Base-by-base conservation (phyloP, 2,329 filamentous ascomycete genomes). In the Graphilbum fragrans region DNA sequence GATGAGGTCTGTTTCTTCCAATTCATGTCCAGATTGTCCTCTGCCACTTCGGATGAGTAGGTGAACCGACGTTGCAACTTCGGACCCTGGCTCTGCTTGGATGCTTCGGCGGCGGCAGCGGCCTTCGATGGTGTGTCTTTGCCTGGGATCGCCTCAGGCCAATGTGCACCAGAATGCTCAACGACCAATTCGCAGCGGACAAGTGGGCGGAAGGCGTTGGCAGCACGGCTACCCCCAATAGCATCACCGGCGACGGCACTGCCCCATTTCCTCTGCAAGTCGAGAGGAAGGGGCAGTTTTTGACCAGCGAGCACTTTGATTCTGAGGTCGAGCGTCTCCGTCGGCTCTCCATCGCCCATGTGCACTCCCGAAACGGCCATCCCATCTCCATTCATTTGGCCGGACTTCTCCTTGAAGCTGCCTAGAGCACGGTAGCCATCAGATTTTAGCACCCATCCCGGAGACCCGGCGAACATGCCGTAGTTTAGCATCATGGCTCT, bases 401-500 rank as follows among this genome's bases (percentile, higher is more conserved):
- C n/a, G n/a, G n/a, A n/a, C n/a, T n/a, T n/a, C n/a, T n/a, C n/a
- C n/a, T n/a, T n/a, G n/a, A n/a, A n/a, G n/a, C n/a, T n/a, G n/a
- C n/a, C n/a, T 14, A 19, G n/a, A 18, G 31, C 10, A 10, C 77
- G 80, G 57, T 87, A 92, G 16, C 81, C 81, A 25, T 70, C 58
- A 1, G 88, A 87, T 60, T 95, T 95, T 46, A 92, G 68, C 3
- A 88, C 77, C 84, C 86, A 95, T 33, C 90, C 88, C 34, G 74
- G 66, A 39, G 84, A 82, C 10, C 78, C 84, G 29, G 86, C 85
- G 58, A 96, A 98, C 92, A 98, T 96, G 56, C 84, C 92, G 53
- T 94, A 83, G 55, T 96, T 96, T 56, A 98, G 75, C 69, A 96
- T 93, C 75, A 95, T 93, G 35, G 86, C 85, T 43, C 92, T 77